Conservation (phyloP, 75 land plant species). For the Pinus tabuliformis region DNA sequence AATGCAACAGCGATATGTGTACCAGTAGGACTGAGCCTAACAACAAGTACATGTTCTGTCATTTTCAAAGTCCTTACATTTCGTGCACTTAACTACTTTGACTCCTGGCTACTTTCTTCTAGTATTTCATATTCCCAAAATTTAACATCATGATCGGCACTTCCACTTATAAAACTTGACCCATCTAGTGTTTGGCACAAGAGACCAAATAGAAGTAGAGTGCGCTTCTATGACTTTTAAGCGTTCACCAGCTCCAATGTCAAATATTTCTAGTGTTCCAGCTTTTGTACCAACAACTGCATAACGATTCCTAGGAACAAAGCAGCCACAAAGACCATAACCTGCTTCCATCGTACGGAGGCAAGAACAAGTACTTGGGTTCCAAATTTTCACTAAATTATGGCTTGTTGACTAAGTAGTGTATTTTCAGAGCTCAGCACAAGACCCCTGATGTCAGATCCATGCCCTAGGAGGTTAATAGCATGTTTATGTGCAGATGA, state of each 20-base stretch:
- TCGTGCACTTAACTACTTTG: conserved; percentile 44
- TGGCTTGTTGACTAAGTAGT: conserved; percentile 91
- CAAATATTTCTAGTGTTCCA: conserved; percentile 42
- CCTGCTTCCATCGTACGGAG: conserved; percentile 92
- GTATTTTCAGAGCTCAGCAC: conserved; percentile 74
- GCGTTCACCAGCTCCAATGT: conserved; percentile 74
- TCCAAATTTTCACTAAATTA: conserved; percentile 91
- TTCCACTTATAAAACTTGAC: conserved; percentile 83
- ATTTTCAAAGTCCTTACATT: conserved; percentile 74
- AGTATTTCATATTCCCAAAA: conserved; percentile 80
- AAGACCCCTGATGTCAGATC: conserved; percentile 83
- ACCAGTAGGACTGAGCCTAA: conserved; percentile 74
- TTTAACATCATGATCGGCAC: conserved; percentile 88
- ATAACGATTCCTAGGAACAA: conserved; percentile 47
- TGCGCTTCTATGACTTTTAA: conserved; percentile 78
- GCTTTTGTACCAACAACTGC: no score
- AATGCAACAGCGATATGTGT: conserved; percentile 91
- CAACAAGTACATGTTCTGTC: conserved; percentile 71
- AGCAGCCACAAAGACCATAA: conserved; percentile 75
- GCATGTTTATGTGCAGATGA: conserved; percentile 29
- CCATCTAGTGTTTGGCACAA: conserved; percentile 71
- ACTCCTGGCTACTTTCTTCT: conserved; percentile 45
- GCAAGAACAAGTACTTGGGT: conserved; percentile 85
- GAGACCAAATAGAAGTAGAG: conserved; percentile 58
- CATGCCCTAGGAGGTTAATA: conserved; percentile 86